Evolutionary conservation across 2,329 filamentous ascomycete genomes (phyloP).

Genomic region (Aspergillus fumigatiaffinis): DNA sequence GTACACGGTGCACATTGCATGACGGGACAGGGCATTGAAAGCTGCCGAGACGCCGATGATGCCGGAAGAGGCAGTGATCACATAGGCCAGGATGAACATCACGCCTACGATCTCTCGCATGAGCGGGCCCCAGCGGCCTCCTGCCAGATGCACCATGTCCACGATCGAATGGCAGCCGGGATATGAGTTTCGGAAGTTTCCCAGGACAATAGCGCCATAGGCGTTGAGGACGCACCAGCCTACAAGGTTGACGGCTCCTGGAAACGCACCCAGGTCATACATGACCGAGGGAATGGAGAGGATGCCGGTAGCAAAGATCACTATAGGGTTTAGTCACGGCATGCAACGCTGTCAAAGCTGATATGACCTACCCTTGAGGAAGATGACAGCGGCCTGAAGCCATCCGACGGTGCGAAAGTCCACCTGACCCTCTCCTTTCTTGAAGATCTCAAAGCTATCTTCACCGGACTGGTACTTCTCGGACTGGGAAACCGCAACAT

Average conservation of each 20-base stretch:
- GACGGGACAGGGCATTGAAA: conserved; percentile 57
- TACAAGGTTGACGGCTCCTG: conserved; percentile 14
- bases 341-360: not conserved
- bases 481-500: conserved; percentile 21
- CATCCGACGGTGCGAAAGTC: conserved; percentile 54
- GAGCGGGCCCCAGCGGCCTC: conserved; percentile 39
- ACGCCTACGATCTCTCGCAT: conserved; percentile 52
- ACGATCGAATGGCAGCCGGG: conserved; percentile 51
- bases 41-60: conserved; percentile 58
- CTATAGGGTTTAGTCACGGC: conserved; percentile 5
- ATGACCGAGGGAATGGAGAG: conserved; percentile 18
- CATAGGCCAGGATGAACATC: conserved; percentile 56
- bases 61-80: conserved; percentile 54
- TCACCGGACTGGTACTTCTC: conserved; percentile 19
- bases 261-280: conserved; percentile 15
- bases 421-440: conserved; percentile 44
- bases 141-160: conserved; percentile 57
- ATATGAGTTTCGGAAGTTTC: conserved; percentile 50
- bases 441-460: conserved; percentile 46
- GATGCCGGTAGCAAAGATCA: conserved; percentile 25
- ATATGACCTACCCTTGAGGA: conserved; percentile 43
- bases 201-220: conserved; percentile 43
- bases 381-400: conserved; percentile 50
- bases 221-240: conserved; percentile 40
- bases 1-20: conserved; percentile 57